These are phyloP conservation scores for Hemileccinum hortonii DNA, from an alignment of 1,284 basidiomycete genomes.

Conservation along the genomic window DNA sequence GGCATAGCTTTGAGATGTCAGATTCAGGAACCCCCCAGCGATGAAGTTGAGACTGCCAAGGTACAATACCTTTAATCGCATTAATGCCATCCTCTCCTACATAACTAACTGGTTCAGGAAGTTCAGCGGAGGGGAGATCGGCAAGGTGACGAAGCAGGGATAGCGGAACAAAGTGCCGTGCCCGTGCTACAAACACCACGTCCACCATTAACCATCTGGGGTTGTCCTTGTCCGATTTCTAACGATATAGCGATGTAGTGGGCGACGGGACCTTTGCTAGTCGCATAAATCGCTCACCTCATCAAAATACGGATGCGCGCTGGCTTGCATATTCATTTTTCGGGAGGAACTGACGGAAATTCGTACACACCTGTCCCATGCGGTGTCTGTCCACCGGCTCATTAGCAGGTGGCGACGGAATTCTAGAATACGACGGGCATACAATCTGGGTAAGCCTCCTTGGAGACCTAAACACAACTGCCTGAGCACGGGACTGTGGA, in stretches of 20 bases:
- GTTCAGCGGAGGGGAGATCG: conserved; percentile 27
- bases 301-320: conserved; percentile 88
- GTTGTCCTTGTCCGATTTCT: conserved; percentile 74
- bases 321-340: conserved; percentile 25
- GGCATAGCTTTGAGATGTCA: conserved; percentile 59
- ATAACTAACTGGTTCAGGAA: conserved; percentile 61
- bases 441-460: conserved; percentile 90
- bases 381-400: conserved; percentile 60
- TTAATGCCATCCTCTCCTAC: conserved; percentile 59
- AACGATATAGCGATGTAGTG: conserved; percentile 1
- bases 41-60: conserved; percentile 1
- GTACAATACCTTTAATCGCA: conserved; percentile 56
- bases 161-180: conserved; percentile 77
- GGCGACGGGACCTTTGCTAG: conserved; percentile 1
- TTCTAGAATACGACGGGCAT: conserved; percentile 32
- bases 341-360: conserved; percentile 2
- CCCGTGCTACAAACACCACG: conserved; percentile 67
- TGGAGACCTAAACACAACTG: conserved; percentile 54
- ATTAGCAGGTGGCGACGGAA: conserved; percentile 14
- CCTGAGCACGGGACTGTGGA: conserved; percentile 1
- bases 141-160: conserved; percentile 72
- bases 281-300: conserved; percentile 44
- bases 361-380: conserved; percentile 75
- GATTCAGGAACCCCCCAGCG: conserved; percentile 1
- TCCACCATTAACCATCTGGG: conserved; percentile 97